These are phyloP conservation scores for Calonectria pseudoreteaudii DNA, from an alignment of 2,329 filamentous ascomycete genomes.

Conservation along the genomic window DNA sequence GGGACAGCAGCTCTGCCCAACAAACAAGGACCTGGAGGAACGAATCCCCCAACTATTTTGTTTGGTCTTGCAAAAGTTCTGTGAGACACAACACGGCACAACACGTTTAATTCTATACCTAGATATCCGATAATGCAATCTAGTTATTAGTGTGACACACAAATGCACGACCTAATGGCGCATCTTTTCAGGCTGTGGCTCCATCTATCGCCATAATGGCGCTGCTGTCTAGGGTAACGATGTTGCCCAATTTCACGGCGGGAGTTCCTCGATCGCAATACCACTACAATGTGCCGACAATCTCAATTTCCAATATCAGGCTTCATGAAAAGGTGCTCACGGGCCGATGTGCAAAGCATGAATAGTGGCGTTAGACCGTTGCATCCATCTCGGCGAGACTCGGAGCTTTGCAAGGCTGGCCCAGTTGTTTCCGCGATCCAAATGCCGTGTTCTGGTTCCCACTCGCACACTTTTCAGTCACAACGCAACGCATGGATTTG, in stretches of 20 bases:
- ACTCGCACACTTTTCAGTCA: background rate
- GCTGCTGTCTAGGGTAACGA: background rate
- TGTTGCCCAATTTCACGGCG: no score
- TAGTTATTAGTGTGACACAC: background rate
- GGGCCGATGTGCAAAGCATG: background rate
- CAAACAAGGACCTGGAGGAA: background rate
- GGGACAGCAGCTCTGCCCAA: background rate
- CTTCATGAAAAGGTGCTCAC: no score
- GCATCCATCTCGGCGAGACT: background rate
- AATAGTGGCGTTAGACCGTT: background rate
- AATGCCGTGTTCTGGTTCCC: background rate
- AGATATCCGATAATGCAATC: background rate
- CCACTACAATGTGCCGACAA: no score
- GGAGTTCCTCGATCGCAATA: background rate
- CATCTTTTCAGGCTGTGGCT: background rate
- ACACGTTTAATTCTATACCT: background rate
- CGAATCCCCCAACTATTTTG: background rate
- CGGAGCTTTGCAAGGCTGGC: background rate
- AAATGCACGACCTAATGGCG: background rate
- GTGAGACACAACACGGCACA: background rate
- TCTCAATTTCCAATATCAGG: no score
- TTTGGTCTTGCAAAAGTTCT: background rate
- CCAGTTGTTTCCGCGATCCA: background rate
- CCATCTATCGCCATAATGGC: background rate
- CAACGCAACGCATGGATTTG: background rate